Base-by-base conservation (phyloP, 139 green algal genomes). In the Closterium sp. region DNA sequence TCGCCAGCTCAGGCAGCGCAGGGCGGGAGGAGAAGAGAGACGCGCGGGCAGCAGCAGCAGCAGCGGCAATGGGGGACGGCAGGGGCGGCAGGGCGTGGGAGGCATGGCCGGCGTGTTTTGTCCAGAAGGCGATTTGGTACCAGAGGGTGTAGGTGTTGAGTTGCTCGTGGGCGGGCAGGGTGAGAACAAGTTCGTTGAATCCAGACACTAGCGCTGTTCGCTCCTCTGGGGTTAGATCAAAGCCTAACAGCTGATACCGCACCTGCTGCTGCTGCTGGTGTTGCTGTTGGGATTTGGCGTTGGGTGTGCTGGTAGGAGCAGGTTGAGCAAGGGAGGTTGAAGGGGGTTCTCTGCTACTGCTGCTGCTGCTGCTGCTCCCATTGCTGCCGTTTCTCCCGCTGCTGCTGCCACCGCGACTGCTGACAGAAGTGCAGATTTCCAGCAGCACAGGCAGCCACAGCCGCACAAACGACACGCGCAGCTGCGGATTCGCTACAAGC, bases 181-280 rank as follows among this genome's bases (percentile, higher is more conserved):
- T 87, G 85, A 87, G 85, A 17, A 87, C 85, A 21, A 87, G 85
- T 24, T 87, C 85, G 19, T 87, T 87, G 85, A 87, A 87, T 31
- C 85, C 85, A 10, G 28, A 87, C 85, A 87, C 28, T 17, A 87
- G n/a, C 4, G 28, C n/a, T 24, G 85, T 24, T 0, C 85, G 85
- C 85, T 87, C 85, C 85, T 87, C 85, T 21, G 85, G 10, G 21
- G n/a, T 31, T 24, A 87, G 28, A 7, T 87, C 85, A 0, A 87
- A 30, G 5, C 85, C 85, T 21, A 30, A 29, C 19, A 87, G 85
- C 22, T 31, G 85, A 0, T 31, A 87, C 28, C 85, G 85, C 85
- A 29, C 19, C 85, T 10, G n/a, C 22, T 87, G 85, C 85, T 28
- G 85, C n/a, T 87, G 85, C n/a, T 28, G 24, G 3, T 86, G 79